Base-by-base conservation (phyloP, 2,329 filamentous ascomycete genomes). In the Podosphaera xanthii region DNA sequence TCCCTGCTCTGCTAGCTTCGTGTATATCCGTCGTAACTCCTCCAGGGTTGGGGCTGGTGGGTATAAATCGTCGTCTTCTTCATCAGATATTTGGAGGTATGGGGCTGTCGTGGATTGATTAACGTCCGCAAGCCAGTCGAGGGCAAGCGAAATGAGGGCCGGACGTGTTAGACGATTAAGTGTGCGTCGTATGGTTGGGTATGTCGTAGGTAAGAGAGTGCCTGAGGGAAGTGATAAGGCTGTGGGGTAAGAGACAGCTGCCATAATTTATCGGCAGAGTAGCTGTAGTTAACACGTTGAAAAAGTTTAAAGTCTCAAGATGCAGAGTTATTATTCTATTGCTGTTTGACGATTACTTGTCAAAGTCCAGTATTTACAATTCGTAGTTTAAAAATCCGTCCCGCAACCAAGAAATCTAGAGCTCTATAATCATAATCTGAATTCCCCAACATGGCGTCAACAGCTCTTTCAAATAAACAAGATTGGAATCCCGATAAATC, bases 51-150 rank as follows among this genome's bases (percentile, higher is more conserved):
- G 71, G 38, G 80, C 83, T 0, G 84, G 79, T 4, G 83, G 80
- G 68, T 89, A 88, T 38, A 85, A 75, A 63, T 84, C 83, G 59
- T 84, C 78, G 0, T 81, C 77, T 9, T 79, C 76, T 0, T 77
- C 73, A 6, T 74, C 72, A 22, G 78, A 73, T n/a, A 58, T 30
- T 14, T 63, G 50, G n/a, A 84, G 76, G 67, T 76, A 81, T 0
- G 84, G 84, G 1, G 74, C 73, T 50, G 79, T 83, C 22, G 77
- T 73, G 3, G 76, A 70, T 48, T 81, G 73, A 62, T 85, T 83
- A 62, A 76, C 74, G 56, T 83, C 79, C 60, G 84, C 79, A 2
- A 94, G 80, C 88, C 88, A 94, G 72, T 84, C 78, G 31, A 89
- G 76, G 0, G 79, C 84, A 7, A 94, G 76, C 0, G 81, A 79